Base-by-base conservation (phyloP, 1,139 yeast genomes). In the Lodderomyces elongisporus region DNA sequence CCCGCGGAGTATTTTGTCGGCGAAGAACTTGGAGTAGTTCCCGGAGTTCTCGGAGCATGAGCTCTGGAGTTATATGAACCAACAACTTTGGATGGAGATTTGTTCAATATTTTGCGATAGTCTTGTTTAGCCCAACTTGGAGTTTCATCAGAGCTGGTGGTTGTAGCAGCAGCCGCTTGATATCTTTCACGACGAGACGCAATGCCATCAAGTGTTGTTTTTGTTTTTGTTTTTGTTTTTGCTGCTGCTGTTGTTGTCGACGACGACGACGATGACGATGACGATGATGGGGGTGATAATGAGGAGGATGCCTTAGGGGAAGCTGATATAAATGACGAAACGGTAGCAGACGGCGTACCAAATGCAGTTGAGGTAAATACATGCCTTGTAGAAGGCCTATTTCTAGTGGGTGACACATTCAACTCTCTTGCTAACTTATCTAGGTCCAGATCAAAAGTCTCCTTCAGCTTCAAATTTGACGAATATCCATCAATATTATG, bases 271-370 rank as follows among this genome's bases (percentile, higher is more conserved):
- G 10, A 7, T 10, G 10, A 18, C 7, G 22, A 18, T 18, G 9
- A 48, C 36, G 33, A 43, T 42, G 6, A 52, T n/a, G n/a, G n/a
- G n/a, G n/a, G n/a, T n/a, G n/a, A n/a, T n/a, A n/a, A n/a, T n/a
- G n/a, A n/a, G n/a, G n/a, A n/a, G 3, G 26, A 44, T 8, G 54
- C 43, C 31, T 45, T 52, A 38, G 66, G 60, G 8, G 56, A 50
- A n/a, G n/a, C n/a, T 9, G 45, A 40, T 44, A 66, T 66, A 49
- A 68, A 68, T 2, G 70, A 59, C 1, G 69, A 60, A 2, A 68
- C 67, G 0, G 73, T 68, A 1, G 66, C 74, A 7, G 71, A 65
- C 2, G 71, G 70, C 0, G 71, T 57, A 37, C 66, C 72, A 40
- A 60, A 68, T 30, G 58, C 54, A n/a, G 64, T 47, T 29, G 64